Evolutionary conservation across 805 yeast genomes (phyloP).

Genomic region (Tetrapisispora fleetii): DNA sequence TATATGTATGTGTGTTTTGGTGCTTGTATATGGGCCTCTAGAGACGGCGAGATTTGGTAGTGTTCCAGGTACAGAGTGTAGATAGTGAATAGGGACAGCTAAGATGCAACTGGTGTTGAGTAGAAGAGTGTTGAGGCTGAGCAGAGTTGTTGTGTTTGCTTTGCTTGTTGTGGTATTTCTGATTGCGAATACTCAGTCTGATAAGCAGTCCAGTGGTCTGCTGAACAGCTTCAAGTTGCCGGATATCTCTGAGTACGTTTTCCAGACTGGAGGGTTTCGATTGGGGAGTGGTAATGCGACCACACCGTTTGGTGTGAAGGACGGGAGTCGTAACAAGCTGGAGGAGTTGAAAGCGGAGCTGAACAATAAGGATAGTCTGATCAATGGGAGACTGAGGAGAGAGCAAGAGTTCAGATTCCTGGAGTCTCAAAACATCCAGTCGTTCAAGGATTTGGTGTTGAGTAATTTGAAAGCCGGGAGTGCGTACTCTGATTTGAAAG

Average conservation of each 20-base stretch:
- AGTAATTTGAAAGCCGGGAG: background rate
- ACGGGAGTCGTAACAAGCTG: background rate
- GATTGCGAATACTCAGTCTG: background rate
- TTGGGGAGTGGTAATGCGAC: background rate
- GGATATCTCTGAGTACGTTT: conserved; percentile 1
- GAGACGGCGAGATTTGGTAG: too few relatives aligned
- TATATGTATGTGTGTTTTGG: too few relatives aligned
- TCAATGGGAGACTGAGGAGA: background rate
- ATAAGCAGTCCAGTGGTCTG: background rate
- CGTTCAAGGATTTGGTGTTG: background rate
- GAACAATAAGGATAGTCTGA: background rate
- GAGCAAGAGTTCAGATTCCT: conserved; percentile 2
- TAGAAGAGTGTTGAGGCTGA: conserved; percentile 2
- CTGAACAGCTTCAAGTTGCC: background rate
- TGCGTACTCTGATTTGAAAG: background rate
- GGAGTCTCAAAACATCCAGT: background rate
- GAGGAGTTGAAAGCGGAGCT: background rate
- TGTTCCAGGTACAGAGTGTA: too few relatives aligned
- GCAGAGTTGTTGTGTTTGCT: background rate
- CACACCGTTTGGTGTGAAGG: background rate
- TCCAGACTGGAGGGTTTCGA: background rate
- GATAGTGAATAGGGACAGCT: too few relatives aligned
- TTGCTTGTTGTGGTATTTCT: background rate
- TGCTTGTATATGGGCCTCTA: too few relatives aligned
- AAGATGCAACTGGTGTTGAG: conserved; percentile 1